These are phyloP conservation scores for Seiridium cupressi DNA, from an alignment of 2,329 filamentous ascomycete genomes.

Conservation along the genomic window DNA sequence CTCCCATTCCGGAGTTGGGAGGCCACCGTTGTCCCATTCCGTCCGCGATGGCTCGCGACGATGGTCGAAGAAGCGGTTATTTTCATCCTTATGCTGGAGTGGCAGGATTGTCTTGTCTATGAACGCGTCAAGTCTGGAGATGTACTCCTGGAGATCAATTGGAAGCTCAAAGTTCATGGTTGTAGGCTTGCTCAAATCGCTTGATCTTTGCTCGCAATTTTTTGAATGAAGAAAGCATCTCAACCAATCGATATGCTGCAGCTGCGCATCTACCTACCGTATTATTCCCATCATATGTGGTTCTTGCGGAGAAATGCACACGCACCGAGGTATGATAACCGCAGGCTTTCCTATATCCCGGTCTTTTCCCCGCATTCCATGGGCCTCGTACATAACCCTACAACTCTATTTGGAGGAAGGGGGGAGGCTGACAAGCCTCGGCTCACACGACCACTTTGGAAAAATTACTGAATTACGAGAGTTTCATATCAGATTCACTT, in stretches of 20 bases:
- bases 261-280: too few relatives aligned
- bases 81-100: slow-evolving; percentile 54
- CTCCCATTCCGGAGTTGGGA: slow-evolving; percentile 60
- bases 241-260: too few relatives aligned
- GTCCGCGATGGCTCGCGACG: slow-evolving; percentile 61
- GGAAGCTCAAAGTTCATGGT: slow-evolving; percentile 18
- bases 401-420: slow-evolving; percentile 1
- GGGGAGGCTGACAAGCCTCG: background rate
- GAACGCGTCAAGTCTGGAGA: slow-evolving; percentile 55
- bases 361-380: slow-evolving; percentile 1
- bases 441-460: background rate
- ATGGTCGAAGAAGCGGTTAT: slow-evolving; percentile 65
- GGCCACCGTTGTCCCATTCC: slow-evolving; percentile 56
- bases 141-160: slow-evolving; percentile 16
- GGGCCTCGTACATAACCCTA: background rate
- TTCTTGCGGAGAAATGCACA: slow-evolving; percentile 1
- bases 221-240: background rate
- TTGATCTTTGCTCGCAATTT: background rate
- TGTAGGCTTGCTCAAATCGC: background rate
- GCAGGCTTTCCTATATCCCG: background rate
- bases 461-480: background rate
- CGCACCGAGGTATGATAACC: background rate
- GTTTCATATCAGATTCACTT: background rate
- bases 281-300: background rate
- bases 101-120: slow-evolving; percentile 51